Evolutionary conservation across 371 early-diverging fungal genomes (phyloP).

Genomic region (Spiromyces aspiralis): DNA sequence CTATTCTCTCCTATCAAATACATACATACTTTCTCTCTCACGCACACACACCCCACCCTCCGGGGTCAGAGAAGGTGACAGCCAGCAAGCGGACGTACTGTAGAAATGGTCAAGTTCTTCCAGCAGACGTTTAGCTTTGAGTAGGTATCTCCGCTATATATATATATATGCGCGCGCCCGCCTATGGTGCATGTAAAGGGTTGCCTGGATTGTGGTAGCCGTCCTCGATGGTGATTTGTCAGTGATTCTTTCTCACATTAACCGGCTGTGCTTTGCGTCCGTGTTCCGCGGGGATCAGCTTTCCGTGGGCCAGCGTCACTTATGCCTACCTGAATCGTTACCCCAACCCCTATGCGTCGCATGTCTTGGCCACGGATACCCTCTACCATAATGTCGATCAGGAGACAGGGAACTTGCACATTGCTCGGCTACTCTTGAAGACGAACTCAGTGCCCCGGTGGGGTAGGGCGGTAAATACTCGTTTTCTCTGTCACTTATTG

Average conservation of each 20-base stretch:
- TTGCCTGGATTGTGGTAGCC: too few species aligned
- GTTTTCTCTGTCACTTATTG: background rate
- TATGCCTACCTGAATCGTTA: constrained; percentile 83
- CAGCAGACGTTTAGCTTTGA: constrained; percentile 56
- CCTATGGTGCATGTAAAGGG: too few species aligned
- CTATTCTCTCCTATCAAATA: too few species aligned
- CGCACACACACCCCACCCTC: too few species aligned
- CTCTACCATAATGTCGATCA: constrained; percentile 71
- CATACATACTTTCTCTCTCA: too few species aligned
- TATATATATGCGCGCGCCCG: too few species aligned
- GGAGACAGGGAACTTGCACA: constrained; percentile 58
- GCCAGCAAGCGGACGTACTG: background rate
- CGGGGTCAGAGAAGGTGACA: too few species aligned
- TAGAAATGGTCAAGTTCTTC: constrained; percentile 52
- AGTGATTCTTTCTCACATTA: too few species aligned
- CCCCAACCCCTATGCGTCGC: constrained; percentile 94
- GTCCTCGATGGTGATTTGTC: too few species aligned
- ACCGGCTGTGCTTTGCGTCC: background rate
- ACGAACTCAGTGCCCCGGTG: constrained; percentile 75
- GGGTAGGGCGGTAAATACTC: constrained; percentile 36
- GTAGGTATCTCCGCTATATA: constrained; percentile 23
- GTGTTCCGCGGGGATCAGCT: too few species aligned
- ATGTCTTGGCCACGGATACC: constrained; percentile 84
- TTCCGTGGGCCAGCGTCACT: constrained; percentile 72
- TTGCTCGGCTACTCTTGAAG: constrained; percentile 79